Evolutionary conservation across 129 eudicot genomes (phyloP), one percentile per base, ranked within the genome.

Genomic region (Gnaphalium uliginosum): DNA sequence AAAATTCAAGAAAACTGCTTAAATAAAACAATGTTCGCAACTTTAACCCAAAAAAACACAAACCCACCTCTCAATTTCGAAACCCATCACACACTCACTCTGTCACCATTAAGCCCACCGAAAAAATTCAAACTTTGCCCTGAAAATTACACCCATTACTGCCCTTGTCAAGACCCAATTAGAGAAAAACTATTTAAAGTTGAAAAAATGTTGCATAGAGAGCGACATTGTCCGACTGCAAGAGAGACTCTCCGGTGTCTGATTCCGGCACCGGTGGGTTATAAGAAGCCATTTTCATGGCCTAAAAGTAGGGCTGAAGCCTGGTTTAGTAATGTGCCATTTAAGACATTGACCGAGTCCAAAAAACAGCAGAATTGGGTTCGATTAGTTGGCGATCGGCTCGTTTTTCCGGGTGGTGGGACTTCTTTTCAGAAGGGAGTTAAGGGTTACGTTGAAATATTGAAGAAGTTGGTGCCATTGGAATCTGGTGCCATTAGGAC

Each of bases 341-440:
- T 74, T n/a, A 82, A 81, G 82, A 71, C 5, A 70, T 68, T 85
- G 66, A 78, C 82, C 0, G 86, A 78, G 60, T 57, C 71, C 11
- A 85, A 85, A 79, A 82, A 85, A 43, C 69, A 53, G 54, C 89
- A 85, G 82, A 85, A 85, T 76, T 85, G 89, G 89, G 86, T 85
- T 4, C 60, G 82, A n/a, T 71, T 85, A 67, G 86, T 37, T 2
- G 84, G 86, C 21, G 77, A 82, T 43, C 76, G 81, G 58, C 82
- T 85, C 50, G 59, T 85, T 65, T 85, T 85, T 53, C 86, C 89
- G 23, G 89, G 89, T 14, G 89, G 89, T 25, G 89, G 89, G 17
- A 85, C 89, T 32, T 82, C 86, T 22, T 85, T 85, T 10, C 59
- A 75, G 66, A 62, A 61, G 19, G 89, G 89, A 2, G 84, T 82